phyloP scores from a whole-genome alignment of 805 yeast genomes.

The Saturnispora zaruensis region DNA sequence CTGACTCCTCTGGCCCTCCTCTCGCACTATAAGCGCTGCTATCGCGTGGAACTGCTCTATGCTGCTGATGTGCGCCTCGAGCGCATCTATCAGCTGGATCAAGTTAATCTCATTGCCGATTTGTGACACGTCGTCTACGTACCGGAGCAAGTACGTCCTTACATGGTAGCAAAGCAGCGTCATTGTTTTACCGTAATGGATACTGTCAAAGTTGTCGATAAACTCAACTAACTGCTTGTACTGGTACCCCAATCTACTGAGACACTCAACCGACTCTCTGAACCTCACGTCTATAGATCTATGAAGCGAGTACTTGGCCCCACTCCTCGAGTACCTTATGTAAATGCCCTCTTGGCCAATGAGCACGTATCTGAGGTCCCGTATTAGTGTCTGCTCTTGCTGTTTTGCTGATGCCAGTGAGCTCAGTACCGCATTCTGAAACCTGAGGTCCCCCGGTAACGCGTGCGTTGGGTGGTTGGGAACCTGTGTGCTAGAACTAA shows the following conservation, averaged over 20 bases:
- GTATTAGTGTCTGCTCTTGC: conserved; percentile 66
- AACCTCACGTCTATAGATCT: conserved; percentile 66
- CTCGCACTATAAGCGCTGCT: conserved; percentile 29
- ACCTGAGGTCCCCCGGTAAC: not conserved
- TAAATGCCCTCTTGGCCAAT: conserved; percentile 72
- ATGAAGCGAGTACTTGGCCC: conserved; percentile 73
- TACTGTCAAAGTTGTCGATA: conserved; percentile 47
- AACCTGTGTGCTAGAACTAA: not conserved
- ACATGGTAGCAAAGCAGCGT: conserved; percentile 66
- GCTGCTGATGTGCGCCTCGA: conserved; percentile 5
- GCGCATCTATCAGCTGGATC: conserved; percentile 14
- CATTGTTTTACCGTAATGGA: conserved; percentile 57
- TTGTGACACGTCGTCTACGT: conserved; percentile 27
- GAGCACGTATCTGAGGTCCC: conserved; percentile 62
- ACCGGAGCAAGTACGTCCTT: conserved; percentile 33
- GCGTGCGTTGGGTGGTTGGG: not conserved
- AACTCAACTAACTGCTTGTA: conserved; percentile 53
- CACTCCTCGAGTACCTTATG: conserved; percentile 53
- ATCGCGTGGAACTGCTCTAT: not conserved
- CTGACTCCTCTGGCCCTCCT: conserved; percentile 33
- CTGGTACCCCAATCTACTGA: conserved; percentile 55
- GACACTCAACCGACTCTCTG: conserved; percentile 55
- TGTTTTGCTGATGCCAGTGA: conserved; percentile 32
- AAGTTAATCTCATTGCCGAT: conserved; percentile 39
- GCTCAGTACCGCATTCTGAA: conserved; percentile 1